phyloP scores from a whole-genome alignment of 2,329 filamentous ascomycete species.

The Cordyceps javanica region DNA sequence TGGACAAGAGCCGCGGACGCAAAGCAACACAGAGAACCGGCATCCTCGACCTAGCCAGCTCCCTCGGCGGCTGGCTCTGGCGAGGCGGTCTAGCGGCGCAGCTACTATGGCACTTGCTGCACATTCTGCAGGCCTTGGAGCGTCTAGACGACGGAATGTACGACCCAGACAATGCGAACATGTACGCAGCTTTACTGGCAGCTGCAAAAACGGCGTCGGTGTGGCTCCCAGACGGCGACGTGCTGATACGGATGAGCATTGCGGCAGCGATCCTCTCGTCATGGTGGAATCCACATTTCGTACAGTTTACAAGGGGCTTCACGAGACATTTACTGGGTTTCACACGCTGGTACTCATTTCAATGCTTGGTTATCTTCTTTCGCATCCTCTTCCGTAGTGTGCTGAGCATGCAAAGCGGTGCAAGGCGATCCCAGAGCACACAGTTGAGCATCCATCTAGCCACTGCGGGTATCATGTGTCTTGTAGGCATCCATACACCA shows the following conservation, averaged over 20 bases:
- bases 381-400: conserved; percentile 45
- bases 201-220: conserved; percentile 15
- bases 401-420: conserved; percentile 32
- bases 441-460: conserved; percentile 48
- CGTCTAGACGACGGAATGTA: conserved; percentile 25
- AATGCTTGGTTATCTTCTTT: conserved; percentile 51
- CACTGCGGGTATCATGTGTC: conserved; percentile 44
- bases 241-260: conserved; percentile 42
- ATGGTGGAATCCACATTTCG: conserved; percentile 66
- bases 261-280: conserved; percentile 43
- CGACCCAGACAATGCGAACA: conserved; percentile 26
- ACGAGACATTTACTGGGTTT: conserved; percentile 55
- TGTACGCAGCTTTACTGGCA: conserved; percentile 13
- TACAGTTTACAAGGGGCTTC: conserved; percentile 54
- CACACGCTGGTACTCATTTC: conserved; percentile 59
- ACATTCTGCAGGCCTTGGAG: conserved; percentile 22
- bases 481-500: conserved; percentile 37
- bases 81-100: conserved; percentile 40
- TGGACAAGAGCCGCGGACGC: conserved; percentile 55
- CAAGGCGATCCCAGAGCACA: conserved; percentile 32
- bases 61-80: conserved; percentile 42
- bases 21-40: conserved; percentile 26
- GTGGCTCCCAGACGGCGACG: conserved; percentile 34
- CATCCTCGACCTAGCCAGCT: conserved; percentile 36
- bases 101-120: conserved; percentile 44